Conservation (phyloP, 768 basidiomycete species). For the Amanita phalloides region DNA sequence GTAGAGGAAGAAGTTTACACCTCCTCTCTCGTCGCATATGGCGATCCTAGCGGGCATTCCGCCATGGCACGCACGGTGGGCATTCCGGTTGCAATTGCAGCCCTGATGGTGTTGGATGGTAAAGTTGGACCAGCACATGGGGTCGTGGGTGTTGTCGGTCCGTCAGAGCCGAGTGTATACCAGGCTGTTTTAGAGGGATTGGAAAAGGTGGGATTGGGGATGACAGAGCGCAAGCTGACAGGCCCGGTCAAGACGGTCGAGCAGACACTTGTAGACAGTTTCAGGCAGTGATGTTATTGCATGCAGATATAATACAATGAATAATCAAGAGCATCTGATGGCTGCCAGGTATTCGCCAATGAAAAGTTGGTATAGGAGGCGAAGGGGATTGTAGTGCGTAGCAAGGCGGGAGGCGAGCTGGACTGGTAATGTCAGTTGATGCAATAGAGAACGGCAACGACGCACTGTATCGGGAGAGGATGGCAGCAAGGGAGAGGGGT, state of each 20-base stretch:
- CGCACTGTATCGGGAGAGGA: slow-evolving; percentile 54
- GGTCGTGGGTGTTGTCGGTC: slow-evolving; percentile 58
- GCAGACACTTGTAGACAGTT: background rate
- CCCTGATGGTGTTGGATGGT: slow-evolving; percentile 61
- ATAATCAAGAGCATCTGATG: slow-evolving; percentile 21
- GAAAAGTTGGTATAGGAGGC: slow-evolving; percentile 37
- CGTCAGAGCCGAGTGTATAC: slow-evolving; percentile 51
- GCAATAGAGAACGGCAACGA: slow-evolving; percentile 4
- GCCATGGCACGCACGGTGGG: slow-evolving; percentile 94
- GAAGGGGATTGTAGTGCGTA: slow-evolving; percentile 48
- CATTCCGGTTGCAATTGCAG: slow-evolving; percentile 77
- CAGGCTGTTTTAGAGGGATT: slow-evolving; percentile 50
- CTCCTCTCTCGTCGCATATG: slow-evolving; percentile 58
- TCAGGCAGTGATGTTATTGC: background rate
- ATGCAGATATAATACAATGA: background rate
- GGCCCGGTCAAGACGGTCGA: slow-evolving; percentile 6
- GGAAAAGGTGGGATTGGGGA: slow-evolving; percentile 38
- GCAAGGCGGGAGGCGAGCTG: slow-evolving; percentile 38
- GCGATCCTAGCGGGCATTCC: slow-evolving; percentile 24
- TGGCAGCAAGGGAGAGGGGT: slow-evolving; percentile 35
- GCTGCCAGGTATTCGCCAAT: slow-evolving; percentile 37
- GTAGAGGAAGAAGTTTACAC: slow-evolving; percentile 44
- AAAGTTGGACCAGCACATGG: slow-evolving; percentile 14
- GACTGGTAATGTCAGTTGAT: slow-evolving; percentile 14
- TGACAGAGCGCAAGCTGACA: slow-evolving; percentile 25